These are phyloP conservation scores for Suillus subaureus DNA, from an alignment of 768 basidiomycete genomes.

Conservation along the genomic window DNA sequence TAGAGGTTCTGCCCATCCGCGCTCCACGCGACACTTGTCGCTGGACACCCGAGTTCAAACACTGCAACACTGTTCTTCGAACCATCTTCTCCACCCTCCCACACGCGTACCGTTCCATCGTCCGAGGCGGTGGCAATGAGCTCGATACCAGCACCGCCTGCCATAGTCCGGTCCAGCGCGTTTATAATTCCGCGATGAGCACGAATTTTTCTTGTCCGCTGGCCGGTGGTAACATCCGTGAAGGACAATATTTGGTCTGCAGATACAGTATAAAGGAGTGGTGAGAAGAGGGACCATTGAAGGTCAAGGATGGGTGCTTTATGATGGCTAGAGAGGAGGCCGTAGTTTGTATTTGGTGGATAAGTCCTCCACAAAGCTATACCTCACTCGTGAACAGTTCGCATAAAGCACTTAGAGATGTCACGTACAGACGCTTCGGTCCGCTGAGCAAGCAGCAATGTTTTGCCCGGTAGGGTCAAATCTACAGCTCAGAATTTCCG, in stretches of 20 bases:
- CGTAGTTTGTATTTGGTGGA: conserved; percentile 91
- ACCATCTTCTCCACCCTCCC: conserved; percentile 85
- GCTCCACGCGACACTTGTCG: conserved; percentile 91
- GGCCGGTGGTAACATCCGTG: conserved; percentile 82
- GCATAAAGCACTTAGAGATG: conserved; percentile 10
- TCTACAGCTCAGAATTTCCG: conserved; percentile 87
- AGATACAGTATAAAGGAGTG: conserved; percentile 77
- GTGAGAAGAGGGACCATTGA: conserved; percentile 81
- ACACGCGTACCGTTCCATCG: conserved; percentile 89
- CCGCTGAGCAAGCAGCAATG: conserved; percentile 89
- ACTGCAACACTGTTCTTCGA: conserved; percentile 74
- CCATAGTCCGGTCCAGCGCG: conserved; percentile 82
- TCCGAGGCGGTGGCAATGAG: conserved; percentile 88
- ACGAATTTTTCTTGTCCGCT: conserved; percentile 77
- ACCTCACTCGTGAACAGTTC: not conserved
- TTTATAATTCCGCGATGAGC: conserved; percentile 95
- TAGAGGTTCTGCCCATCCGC: conserved; percentile 89
- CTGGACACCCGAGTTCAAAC: conserved; percentile 86
- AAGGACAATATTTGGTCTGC: conserved; percentile 86
- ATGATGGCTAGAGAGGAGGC: conserved; percentile 75
- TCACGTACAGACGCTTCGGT: conserved; percentile 84
- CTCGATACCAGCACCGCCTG: conserved; percentile 81
- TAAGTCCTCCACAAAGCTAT: conserved; percentile 91
- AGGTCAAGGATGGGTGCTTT: conserved; percentile 94
- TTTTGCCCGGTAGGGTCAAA: conserved; percentile 95